phyloP scores from a whole-genome alignment of 495 filamentous ascomycete genomes.

The Wilcoxina mikolae region DNA sequence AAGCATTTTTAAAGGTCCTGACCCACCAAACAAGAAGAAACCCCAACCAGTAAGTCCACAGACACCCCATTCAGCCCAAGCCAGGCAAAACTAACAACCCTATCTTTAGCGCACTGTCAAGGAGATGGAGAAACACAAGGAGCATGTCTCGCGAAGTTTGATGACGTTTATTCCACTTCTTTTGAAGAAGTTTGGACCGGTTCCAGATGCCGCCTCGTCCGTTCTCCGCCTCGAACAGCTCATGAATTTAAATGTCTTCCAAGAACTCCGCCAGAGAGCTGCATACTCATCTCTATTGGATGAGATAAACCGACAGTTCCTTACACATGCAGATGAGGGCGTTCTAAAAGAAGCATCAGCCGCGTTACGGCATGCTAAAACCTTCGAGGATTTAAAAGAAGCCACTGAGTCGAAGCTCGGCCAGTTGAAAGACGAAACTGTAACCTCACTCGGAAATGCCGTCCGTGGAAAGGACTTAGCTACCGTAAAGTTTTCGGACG shows the following conservation, averaged over 20 bases:
- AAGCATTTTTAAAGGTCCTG: slow-evolving; percentile 12
- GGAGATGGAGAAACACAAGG: slow-evolving; percentile 38
- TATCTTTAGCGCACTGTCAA: slow-evolving; percentile 31
- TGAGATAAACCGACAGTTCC: slow-evolving; percentile 86
- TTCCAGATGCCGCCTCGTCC: slow-evolving; percentile 68
- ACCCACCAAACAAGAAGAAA: slow-evolving; percentile 16
- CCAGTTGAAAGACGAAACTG: slow-evolving; percentile 69
- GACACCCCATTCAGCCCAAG: slow-evolving; percentile 3
- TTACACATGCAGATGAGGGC: slow-evolving; percentile 68
- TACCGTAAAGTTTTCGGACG: slow-evolving; percentile 45
- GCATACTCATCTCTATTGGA: slow-evolving; percentile 71
- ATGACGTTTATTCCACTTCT: slow-evolving; percentile 67
- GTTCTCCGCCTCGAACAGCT: slow-evolving; percentile 78
- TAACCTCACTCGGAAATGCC: slow-evolving; percentile 52
- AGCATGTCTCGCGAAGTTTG: slow-evolving; percentile 35
- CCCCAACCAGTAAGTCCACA: slow-evolving; percentile 16
- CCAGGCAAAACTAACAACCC: slow-evolving; percentile 9
- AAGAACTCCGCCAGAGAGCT: slow-evolving; percentile 71
- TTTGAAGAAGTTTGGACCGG: slow-evolving; percentile 78
- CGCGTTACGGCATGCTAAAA: slow-evolving; percentile 70
- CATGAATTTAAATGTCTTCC: slow-evolving; percentile 74
- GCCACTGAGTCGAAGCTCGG: slow-evolving; percentile 63
- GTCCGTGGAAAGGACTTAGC: slow-evolving; percentile 51
- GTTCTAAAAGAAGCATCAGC: slow-evolving; percentile 74
- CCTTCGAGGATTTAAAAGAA: slow-evolving; percentile 75